Base-by-base conservation (phyloP, 441 rosid genomes). In the Codiaeum variegatum region DNA sequence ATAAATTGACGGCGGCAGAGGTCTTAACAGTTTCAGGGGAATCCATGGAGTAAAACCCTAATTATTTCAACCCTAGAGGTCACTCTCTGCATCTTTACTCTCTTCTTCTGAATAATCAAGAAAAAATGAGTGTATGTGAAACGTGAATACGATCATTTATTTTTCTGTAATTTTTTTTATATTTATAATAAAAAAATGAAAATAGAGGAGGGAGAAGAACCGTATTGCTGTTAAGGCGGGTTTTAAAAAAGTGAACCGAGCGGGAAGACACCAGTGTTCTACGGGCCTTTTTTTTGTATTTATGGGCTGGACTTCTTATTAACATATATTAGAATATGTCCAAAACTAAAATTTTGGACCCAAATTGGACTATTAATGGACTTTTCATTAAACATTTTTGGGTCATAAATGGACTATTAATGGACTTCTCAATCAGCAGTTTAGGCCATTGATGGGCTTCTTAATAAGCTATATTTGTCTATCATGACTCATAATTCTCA, bases 211-310 rank as follows among this genome's bases (percentile, higher is more conserved):
- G 18, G 66, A 13, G 24, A 70, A 49, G 73, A 46, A 62, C 15
- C 73, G 81, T 63, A 79, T 66, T 10, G 73, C 75, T 49, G 58
- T 7, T 44, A 60, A 54, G 75, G 87, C 83, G 84, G 85, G 59
- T 64, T 86, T 86, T 69, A 72, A 83, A 83, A 84, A 65, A 47
- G 31, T 49, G 62, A 67, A 34, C 76, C 68, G 82, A 78, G 88
- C 88, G 85, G 90, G 88, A 85, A 85, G 1, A 0, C 42, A 42
- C 6, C 21, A 9, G 1, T 23, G 8, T 18, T 19, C 12, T 47
- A 1, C 21, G 38, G 77, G 72, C 58, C 68, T 21, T 4, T 28
- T 51, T n/a, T 51, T 55, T 23, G 16, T 1, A 23, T 15, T 54
- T 56, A 2, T 59, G 26, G 72, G 63, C 76, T 38, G 64, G 54